phyloP scores from a whole-genome alignment of 2,329 filamentous ascomycete species.

The Huntiella savannae region DNA sequence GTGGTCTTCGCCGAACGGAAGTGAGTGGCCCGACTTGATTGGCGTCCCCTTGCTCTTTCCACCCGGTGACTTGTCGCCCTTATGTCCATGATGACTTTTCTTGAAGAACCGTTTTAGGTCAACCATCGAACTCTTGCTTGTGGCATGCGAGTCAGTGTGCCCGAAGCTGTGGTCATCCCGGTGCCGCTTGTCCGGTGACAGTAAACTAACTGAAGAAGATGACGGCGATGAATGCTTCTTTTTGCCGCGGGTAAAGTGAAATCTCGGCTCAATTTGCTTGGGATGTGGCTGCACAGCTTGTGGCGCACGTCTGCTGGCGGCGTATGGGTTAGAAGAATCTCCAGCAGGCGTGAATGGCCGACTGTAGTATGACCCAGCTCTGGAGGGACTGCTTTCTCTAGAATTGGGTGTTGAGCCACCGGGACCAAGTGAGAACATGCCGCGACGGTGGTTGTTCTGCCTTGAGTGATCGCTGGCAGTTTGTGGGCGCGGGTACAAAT shows the following conservation, averaged over 20 bases:
- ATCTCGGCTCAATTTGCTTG: conserved; percentile 51
- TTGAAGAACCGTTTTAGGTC: conserved; percentile 96
- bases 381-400: conserved; percentile 43
- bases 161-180: conserved; percentile 8
- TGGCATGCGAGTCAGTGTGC: conserved; percentile 15
- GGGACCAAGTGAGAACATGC: conserved; percentile 32
- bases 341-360: conserved; percentile 62
- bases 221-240: conserved; percentile 44
- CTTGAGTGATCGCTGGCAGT: conserved; percentile 4
- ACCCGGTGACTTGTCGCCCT: conserved; percentile 42
- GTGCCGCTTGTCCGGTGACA: conserved; percentile 32
- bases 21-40: conserved; percentile 29
- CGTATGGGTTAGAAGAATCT: conserved; percentile 69
- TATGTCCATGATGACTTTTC: conserved; percentile 43
- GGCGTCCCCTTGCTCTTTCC: conserved; percentile 44
- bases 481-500: conserved; percentile 12
- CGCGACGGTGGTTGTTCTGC: conserved; percentile 27
- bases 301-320: conserved; percentile 58
- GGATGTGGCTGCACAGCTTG: conserved; percentile 40
- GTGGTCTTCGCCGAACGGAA: conserved; percentile 84
- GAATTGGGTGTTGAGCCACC: conserved; percentile 36
- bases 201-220: conserved; percentile 27
- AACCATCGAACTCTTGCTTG: conserved; percentile 60
- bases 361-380: conserved; percentile 45
- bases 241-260: conserved; percentile 55